Percentiles rank a stretch among this genome's conserved stretches.
phyloP scores from a whole-genome alignment of 1,284 basidiomycete genomes.

The Malassezia obtusa region DNA sequence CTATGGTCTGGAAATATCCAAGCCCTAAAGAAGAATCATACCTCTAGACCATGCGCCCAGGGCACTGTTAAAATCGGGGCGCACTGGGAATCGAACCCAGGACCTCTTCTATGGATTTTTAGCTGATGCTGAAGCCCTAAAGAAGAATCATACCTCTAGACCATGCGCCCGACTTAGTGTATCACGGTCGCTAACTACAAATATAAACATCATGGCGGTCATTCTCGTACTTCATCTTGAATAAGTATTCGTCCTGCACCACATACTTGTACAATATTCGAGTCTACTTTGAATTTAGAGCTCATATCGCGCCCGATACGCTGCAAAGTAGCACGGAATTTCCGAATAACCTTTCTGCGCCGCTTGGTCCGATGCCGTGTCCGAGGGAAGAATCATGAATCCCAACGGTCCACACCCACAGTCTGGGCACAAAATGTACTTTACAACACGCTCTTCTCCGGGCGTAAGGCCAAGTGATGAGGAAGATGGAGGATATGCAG shows the following conservation, averaged over 20 bases:
- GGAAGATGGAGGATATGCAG: neutral
- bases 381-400: constrained; percentile 29
- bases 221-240: neutral
- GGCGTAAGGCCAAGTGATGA: constrained; percentile 19
- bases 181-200: too few species aligned
- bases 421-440: constrained; percentile 44
- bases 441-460: constrained; percentile 32
- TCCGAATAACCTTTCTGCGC: constrained; percentile 14
- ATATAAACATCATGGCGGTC: too few species aligned
- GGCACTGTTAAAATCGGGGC: constrained; percentile 3
- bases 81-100: constrained; percentile 26
- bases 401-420: constrained; percentile 45
- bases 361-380: neutral
- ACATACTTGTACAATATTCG: neutral
- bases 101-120: constrained; percentile 19
- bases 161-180: constrained; percentile 25
- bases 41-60: constrained; percentile 24
- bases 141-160: constrained; percentile 27
- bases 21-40: constrained; percentile 26
- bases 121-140: constrained; percentile 13
- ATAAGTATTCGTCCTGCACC: neutral
- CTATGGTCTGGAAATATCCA: constrained; percentile 5
- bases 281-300: constrained; percentile 13
- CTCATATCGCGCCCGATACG: constrained; percentile 34
- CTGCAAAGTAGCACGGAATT: constrained; percentile 32